Evolutionary conservation across 257 asterid genomes (phyloP).

Genomic region (Solanum tarapatanum): DNA sequence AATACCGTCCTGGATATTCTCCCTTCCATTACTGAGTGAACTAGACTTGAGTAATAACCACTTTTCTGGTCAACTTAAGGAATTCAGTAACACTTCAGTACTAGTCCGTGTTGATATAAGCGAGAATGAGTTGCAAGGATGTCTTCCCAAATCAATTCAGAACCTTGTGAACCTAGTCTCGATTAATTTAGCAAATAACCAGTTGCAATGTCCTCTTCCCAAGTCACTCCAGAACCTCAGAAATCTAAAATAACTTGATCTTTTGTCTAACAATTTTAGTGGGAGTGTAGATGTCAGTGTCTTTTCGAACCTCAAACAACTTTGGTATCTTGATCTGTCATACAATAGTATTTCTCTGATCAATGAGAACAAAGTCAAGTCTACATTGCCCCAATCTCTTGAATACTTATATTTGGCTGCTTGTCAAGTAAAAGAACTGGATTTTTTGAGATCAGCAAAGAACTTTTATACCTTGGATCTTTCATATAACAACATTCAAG

Average conservation of each 20-base stretch:
- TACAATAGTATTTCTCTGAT: background rate
- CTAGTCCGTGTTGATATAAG: background rate
- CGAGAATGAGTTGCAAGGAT: conserved; percentile 2
- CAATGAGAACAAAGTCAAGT: background rate
- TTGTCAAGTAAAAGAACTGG: background rate
- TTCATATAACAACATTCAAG: background rate
- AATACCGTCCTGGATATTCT: conserved; percentile 9
- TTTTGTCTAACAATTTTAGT: background rate
- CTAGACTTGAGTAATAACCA: background rate
- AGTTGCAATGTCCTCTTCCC: conserved; percentile 11
- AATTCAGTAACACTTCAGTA: background rate
- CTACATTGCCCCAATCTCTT: background rate
- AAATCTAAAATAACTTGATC: background rate
- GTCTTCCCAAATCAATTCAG: conserved; percentile 10
- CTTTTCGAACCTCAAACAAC: background rate
- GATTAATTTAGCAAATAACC: background rate
- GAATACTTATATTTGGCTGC: background rate
- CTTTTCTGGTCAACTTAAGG: conserved; percentile 6
- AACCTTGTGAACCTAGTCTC: conserved; percentile 1
- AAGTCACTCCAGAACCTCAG: conserved; percentile 9
- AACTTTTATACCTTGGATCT: background rate
- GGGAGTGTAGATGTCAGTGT: background rate
- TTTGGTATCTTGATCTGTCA: background rate
- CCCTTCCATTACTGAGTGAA: conserved; percentile 3
- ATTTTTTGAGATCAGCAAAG: background rate